Evolutionary conservation across 1,284 basidiomycete genomes (phyloP), one percentile per base, ranked within the genome.

Genomic region (Cutaneotrichosporon sp.): DNA sequence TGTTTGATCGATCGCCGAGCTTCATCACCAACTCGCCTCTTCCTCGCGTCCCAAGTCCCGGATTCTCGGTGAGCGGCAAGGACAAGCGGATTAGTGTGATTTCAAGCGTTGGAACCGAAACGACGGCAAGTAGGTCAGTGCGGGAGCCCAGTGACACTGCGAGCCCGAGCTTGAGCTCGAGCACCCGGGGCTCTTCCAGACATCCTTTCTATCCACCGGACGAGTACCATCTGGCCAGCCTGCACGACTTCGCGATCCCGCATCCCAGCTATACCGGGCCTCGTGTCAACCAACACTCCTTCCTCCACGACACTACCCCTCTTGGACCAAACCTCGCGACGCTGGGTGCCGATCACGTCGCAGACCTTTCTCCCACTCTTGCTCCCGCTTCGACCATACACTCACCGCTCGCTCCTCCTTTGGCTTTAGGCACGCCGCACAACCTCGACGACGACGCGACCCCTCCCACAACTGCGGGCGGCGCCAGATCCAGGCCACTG

Each of bases 101-200:
- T 32, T 36, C 32, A 9, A 38, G 53, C 36, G 36, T 40, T 18
- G 34, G 32, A 21, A 55, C 31, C 8, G 52, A 55, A 2, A 56
- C n/a, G 18, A 40, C 53, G 14, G 36, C 53, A 4, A 40, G 53
- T n/a, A 36, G 53, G 53, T 56, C 53, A 16, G 36, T 56, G 53
- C 53, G n/a, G 18, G 53, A 56, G 32, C 11, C 6, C 51, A 53
- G 51, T 32, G 31, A 31, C 10, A 31, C 51, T 31, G 18, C 51
- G 51, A 53, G 31, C 18, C 51, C 51, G 30, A 34, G 51, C 51
- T 30, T 53, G 51, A 53, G 51, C 51, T 53, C 51, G 51, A 53
- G 31, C 51, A 18, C 31, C 18, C 30, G 51, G 31, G 30, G 14
- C 34, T 36, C 34, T 36, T 36, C 42, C 16, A 34, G 51, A 31